phyloP scores from a whole-genome alignment of 768 basidiomycete genomes.

The Kwoniella sp. region DNA sequence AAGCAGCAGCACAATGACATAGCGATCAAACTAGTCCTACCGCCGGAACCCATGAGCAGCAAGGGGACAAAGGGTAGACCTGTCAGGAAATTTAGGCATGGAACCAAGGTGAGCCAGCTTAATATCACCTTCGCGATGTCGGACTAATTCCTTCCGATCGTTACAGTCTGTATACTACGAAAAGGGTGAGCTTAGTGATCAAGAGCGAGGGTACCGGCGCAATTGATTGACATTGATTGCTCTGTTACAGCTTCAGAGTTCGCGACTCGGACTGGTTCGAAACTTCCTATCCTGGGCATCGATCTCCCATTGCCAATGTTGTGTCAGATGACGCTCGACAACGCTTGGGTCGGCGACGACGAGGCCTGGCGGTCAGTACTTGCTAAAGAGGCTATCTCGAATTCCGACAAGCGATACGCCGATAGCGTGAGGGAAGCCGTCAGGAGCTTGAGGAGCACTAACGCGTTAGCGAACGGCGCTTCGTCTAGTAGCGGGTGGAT shows the following conservation, averaged over 20 bases:
- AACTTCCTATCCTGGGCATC: slow-evolving; percentile 48
- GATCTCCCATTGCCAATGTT: slow-evolving; percentile 40
- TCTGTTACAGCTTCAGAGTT: slow-evolving; percentile 41
- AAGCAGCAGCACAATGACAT: slow-evolving; percentile 27
- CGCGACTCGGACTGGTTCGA: slow-evolving; percentile 30
- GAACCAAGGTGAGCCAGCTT: slow-evolving; percentile 31
- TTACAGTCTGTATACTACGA: slow-evolving; percentile 47
- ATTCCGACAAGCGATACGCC: slow-evolving; percentile 37
- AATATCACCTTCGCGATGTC: too few relatives aligned
- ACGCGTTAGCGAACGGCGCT: not conserved
- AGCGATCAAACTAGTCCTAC: slow-evolving; percentile 48
- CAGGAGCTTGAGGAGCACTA: slow-evolving; percentile 11
- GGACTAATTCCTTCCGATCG: not conserved
- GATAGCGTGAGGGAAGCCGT: slow-evolving; percentile 39
- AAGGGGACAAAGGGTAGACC: slow-evolving; percentile 39
- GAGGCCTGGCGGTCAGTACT: slow-evolving; percentile 42
- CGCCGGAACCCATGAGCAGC: slow-evolving; percentile 41
- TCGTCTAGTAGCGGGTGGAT: slow-evolving; percentile 20
- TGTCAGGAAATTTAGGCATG: slow-evolving; percentile 42
- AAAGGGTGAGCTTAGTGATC: slow-evolving; percentile 32
- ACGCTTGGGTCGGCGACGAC: slow-evolving; percentile 47
- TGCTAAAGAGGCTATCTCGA: slow-evolving; percentile 16
- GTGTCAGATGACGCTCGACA: slow-evolving; percentile 40
- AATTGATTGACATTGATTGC: not conserved
- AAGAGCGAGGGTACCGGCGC: too few relatives aligned